phyloP scores from a whole-genome alignment of 2,329 filamentous ascomycete genomes.

The Mollisiaceae sp. region DNA sequence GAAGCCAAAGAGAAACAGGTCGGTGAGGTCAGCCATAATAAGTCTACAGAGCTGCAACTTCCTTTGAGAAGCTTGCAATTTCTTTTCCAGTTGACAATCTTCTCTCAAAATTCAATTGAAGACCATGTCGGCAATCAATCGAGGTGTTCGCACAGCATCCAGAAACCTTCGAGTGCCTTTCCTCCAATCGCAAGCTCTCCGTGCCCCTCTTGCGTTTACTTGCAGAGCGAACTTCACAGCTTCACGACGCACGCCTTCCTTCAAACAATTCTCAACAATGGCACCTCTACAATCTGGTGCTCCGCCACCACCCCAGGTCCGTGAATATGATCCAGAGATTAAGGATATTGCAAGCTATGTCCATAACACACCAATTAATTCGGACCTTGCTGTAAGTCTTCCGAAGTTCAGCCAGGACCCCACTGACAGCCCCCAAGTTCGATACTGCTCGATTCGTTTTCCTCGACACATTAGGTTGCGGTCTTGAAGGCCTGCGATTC shows the following conservation, averaged over 20 bases:
- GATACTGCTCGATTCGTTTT: constrained; percentile 97
- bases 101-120: constrained; percentile 24
- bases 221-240: constrained; percentile 32
- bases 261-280: constrained; percentile 45
- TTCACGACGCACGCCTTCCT: constrained; percentile 31
- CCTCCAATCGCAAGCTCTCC: constrained; percentile 38
- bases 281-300: constrained; percentile 47
- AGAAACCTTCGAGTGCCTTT: constrained; percentile 38
- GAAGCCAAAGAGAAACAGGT: background rate
- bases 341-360: constrained; percentile 95
- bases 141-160: constrained; percentile 40
- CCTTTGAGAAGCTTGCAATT: constrained; percentile 13
- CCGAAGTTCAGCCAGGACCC: constrained; percentile 16
- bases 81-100: constrained; percentile 17
- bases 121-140: constrained; percentile 43
- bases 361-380: constrained; percentile 88
- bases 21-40: constrained; percentile 4
- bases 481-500: constrained; percentile 93
- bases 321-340: constrained; percentile 88
- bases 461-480: constrained; percentile 95
- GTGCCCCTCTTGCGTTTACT: constrained; percentile 37
- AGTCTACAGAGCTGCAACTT: background rate
- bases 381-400: constrained; percentile 83
- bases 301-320: constrained; percentile 54
- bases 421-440: constrained; percentile 59